Evolutionary conservation across 352 stramenopile genomes (phyloP).

Genomic region (Globisporangium mamillatum): DNA sequence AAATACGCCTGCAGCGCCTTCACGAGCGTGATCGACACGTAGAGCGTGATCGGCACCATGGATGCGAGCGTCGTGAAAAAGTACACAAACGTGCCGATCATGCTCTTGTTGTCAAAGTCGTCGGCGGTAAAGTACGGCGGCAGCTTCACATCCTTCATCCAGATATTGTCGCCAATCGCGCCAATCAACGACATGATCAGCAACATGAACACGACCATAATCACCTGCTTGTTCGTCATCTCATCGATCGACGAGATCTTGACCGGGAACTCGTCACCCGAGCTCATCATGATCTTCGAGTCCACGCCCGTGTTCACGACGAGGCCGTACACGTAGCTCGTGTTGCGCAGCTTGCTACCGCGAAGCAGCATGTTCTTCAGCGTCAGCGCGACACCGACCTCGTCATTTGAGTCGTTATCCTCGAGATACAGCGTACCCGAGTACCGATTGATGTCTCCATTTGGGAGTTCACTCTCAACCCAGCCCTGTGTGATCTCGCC

Average conservation of each 20-base stretch:
- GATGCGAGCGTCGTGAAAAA: constrained; percentile 82
- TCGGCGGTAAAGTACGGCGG: constrained; percentile 25
- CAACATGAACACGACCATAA: constrained; percentile 75
- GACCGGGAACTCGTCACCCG: constrained; percentile 72
- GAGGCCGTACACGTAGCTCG: constrained; percentile 84
- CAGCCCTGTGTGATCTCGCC: constrained; percentile 65
- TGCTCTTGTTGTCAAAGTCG: constrained; percentile 29
- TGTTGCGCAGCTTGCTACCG: constrained; percentile 89
- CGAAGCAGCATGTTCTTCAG: constrained; percentile 90
- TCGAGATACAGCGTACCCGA: constrained; percentile 69
- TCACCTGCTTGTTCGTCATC: constrained; percentile 85
- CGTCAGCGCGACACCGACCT: constrained; percentile 53
- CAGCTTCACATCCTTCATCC: constrained; percentile 38
- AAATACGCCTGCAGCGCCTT: constrained; percentile 88
- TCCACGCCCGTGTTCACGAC: constrained; percentile 93
- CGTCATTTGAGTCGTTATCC: constrained; percentile 39
- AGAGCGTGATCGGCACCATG: constrained; percentile 88
- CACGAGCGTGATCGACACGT: constrained; percentile 88
- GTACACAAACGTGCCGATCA: constrained; percentile 75
- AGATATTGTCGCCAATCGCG: constrained; percentile 55
- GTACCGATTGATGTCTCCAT: constrained; percentile 80
- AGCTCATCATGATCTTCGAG: constrained; percentile 92
- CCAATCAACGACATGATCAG: constrained; percentile 68
- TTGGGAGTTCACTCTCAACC: constrained; percentile 77
- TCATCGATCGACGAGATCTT: constrained; percentile 86